Base-by-base conservation (phyloP, 305 asterid genomes). In the Solanum hybrid region DNA sequence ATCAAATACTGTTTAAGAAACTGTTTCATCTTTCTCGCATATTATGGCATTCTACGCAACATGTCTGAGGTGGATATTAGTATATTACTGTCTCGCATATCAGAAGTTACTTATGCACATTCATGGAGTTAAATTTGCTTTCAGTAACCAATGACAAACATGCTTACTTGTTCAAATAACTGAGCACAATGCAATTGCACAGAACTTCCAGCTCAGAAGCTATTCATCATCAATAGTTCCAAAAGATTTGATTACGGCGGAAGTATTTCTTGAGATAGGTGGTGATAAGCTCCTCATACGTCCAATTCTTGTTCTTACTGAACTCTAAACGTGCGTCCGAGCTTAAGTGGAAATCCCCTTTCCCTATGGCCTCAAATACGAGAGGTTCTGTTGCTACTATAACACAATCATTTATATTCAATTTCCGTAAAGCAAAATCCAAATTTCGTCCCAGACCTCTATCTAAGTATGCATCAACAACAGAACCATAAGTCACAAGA, bases 401-500 rank as follows among this genome's bases (percentile, higher is more conserved):
- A 92, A 93, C 97, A 38, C 71, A 66, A 90, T 91, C 94, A 75
- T 91, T 51, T 89, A 86, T 79, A 32, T 91, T 92, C 86, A 96
- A 86, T 89, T 92, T 94, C 72, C 82, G 86, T 84, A 97, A 91
- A 35, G 94, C 95, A 86, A 94, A 96, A 42, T 93, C 93, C 94
- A 97, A 91, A 92, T 97, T 97, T 91, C 93, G 93, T 79, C 96
- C 99, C 13, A 97, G 91, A 82, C 93, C 92, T 90, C 94, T 95
- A 56, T 95, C 98, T 90, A 96, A 26, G 92, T 97, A 96, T 17
- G 96, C 96, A 88, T 96, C 99, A 77, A 97, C 93, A 79, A 95
- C 91, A 88, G 98, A 95, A 38, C 99, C 98, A 87, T 94, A 95
- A 32, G 98, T 96, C 92, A 95, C 98, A 40, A 97, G 94, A 97